Percentiles rank a stretch among this genome's conserved stretches.
Conservation (phyloP, 495 filamentous ascomycete species). For the Hypomontagnella monticulosa region DNA sequence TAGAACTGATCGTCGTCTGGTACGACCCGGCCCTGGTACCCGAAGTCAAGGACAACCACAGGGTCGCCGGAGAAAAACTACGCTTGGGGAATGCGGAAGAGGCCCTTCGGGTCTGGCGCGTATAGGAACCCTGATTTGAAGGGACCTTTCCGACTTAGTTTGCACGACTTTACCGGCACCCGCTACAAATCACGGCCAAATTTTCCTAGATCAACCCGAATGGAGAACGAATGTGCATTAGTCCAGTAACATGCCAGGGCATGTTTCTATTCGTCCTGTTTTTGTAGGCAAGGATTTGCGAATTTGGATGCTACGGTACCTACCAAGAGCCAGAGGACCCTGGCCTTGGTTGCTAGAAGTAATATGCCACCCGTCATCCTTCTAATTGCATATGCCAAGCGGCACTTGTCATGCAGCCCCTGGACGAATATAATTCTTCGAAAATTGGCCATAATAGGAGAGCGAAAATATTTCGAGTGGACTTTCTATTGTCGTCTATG, state of each 20-base stretch:
- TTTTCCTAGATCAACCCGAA: conserved; percentile 22
- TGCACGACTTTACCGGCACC: background rate
- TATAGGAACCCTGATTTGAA: conserved; percentile 5
- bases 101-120: background rate
- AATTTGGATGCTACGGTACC: conserved; percentile 22
- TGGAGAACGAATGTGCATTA: conserved; percentile 11
- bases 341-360: background rate
- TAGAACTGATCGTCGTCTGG: conserved; percentile 1
- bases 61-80: conserved; percentile 15
- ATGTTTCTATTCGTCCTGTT: background rate
- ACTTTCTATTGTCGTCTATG: no score
- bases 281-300: conserved; percentile 19
- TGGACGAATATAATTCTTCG: conserved; percentile 9
- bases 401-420: conserved; percentile 16
- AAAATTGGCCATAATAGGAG: background rate
- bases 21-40: conserved; percentile 10
- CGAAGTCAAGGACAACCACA: background rate
- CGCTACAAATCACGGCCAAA: conserved; percentile 5
- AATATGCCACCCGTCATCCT: conserved; percentile 10
- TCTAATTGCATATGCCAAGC: conserved; percentile 37
- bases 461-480: background rate
- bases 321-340: background rate
- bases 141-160: conserved; percentile 14
- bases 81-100: conserved; percentile 11
- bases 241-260: conserved; percentile 8